phyloP scores from a whole-genome alignment of 2,329 filamentous ascomycete species.

The Fusarium nelsonii region DNA sequence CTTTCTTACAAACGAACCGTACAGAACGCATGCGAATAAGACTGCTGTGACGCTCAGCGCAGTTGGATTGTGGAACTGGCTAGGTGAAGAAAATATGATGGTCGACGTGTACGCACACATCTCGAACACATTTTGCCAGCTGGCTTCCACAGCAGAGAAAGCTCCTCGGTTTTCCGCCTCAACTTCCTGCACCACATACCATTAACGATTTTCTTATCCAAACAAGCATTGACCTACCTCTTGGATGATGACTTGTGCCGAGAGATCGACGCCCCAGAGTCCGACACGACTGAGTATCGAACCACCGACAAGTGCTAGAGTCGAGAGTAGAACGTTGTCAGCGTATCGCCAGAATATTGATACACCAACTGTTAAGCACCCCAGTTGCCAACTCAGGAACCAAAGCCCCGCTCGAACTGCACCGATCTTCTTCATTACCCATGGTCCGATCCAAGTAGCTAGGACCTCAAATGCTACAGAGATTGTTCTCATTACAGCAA shows the following conservation, averaged over 20 bases:
- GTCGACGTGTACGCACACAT: slow-evolving; percentile 75
- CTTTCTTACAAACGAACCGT: slow-evolving; percentile 49
- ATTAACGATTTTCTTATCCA: slow-evolving; percentile 9
- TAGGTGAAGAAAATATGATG: slow-evolving; percentile 71
- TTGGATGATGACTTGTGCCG: slow-evolving; percentile 70
- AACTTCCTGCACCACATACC: slow-evolving; percentile 59
- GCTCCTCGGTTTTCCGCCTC: slow-evolving; percentile 68
- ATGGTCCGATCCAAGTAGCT: slow-evolving; percentile 71
- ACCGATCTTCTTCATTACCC: slow-evolving; percentile 66
- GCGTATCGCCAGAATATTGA: slow-evolving; percentile 56
- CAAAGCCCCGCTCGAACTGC: slow-evolving; percentile 76
- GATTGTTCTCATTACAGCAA: slow-evolving; percentile 66
- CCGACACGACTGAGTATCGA: slow-evolving; percentile 69
- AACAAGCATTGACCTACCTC: slow-evolving; percentile 57
- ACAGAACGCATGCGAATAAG: slow-evolving; percentile 47
- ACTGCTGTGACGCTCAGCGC: slow-evolving; percentile 69
- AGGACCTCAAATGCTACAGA: slow-evolving; percentile 68
- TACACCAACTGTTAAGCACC: slow-evolving; percentile 62
- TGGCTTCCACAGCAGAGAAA: slow-evolving; percentile 77
- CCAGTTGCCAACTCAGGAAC: slow-evolving; percentile 76
- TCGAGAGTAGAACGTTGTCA: slow-evolving; percentile 53
- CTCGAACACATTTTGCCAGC: slow-evolving; percentile 78
- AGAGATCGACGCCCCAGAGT: slow-evolving; percentile 72
- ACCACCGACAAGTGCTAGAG: slow-evolving; percentile 62
- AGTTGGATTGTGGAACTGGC: slow-evolving; percentile 74